Evolutionary conservation across 2,329 filamentous ascomycete species (phyloP).

Genomic region (Zalaria obscura): DNA sequence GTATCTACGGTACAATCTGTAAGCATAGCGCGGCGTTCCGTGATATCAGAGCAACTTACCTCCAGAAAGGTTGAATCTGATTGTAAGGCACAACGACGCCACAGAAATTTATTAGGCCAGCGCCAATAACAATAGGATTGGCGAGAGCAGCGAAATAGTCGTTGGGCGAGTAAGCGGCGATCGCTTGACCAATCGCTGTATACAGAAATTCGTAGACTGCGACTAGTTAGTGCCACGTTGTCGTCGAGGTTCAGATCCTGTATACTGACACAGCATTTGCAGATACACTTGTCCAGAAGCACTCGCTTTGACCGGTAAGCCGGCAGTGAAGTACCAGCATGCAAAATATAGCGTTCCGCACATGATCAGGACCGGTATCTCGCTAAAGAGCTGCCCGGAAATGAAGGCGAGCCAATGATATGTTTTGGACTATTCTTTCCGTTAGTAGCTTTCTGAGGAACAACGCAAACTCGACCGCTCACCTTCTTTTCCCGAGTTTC

Average conservation of each 20-base stretch:
- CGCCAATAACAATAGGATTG: too few species aligned
- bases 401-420: slow-evolving; percentile 62
- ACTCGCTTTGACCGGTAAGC: slow-evolving; percentile 45
- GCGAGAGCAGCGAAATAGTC: too few species aligned
- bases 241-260: too few species aligned
- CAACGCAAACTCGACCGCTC: background rate
- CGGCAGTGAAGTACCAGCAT: slow-evolving; percentile 47
- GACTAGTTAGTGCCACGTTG: too few species aligned
- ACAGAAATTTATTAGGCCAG: slow-evolving; percentile 7
- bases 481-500: slow-evolving; percentile 41
- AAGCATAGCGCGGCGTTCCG: background rate
- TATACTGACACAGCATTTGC: too few species aligned
- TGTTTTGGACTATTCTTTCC: too few species aligned
- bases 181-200: too few species aligned
- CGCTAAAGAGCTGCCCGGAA: slow-evolving; percentile 51
- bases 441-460: too few species aligned
- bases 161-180: too few species aligned
- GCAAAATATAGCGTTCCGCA: slow-evolving; percentile 47
- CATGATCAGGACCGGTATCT: slow-evolving; percentile 49
- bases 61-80: slow-evolving; percentile 52
- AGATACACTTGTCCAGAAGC: slow-evolving; percentile 18
- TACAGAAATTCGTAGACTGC: too few species aligned
- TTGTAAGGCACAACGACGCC: slow-evolving; percentile 43
- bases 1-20: slow-evolving; percentile 3
- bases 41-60: slow-evolving; percentile 25